These are phyloP conservation scores for Auriscalpium vulgare DNA, from an alignment of 768 basidiomycete genomes.

Conservation along the genomic window DNA sequence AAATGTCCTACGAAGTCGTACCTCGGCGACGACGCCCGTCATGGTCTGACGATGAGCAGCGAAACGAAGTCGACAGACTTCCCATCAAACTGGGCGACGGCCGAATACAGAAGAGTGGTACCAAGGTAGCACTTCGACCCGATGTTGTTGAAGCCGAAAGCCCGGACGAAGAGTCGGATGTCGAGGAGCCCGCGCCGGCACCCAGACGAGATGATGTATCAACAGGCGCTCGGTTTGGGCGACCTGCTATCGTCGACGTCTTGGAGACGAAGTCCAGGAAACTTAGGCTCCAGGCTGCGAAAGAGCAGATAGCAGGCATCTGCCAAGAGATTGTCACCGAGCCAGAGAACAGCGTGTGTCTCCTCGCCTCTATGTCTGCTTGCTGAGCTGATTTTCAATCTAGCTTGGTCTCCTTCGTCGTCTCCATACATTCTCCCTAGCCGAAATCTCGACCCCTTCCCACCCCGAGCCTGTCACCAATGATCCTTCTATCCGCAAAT, in stretches of 20 bases:
- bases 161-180: slow-evolving; percentile 27
- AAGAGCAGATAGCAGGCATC: slow-evolving; percentile 89
- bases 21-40: slow-evolving; percentile 45
- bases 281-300: slow-evolving; percentile 65
- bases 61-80: slow-evolving; percentile 49
- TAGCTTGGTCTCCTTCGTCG: slow-evolving; percentile 87
- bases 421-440: slow-evolving; percentile 80
- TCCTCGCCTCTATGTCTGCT: slow-evolving; percentile 4
- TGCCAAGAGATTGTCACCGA: slow-evolving; percentile 93
- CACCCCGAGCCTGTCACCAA: slow-evolving; percentile 68
- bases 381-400: not conserved
- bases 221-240: slow-evolving; percentile 84
- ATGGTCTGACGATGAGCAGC: slow-evolving; percentile 38
- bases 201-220: slow-evolving; percentile 57
- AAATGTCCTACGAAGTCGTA: slow-evolving; percentile 66
- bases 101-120: slow-evolving; percentile 54
- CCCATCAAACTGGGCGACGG: slow-evolving; percentile 87
- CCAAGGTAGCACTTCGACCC: slow-evolving; percentile 20
- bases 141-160: slow-evolving; percentile 25
- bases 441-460: slow-evolving; percentile 60
- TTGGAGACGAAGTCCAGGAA: slow-evolving; percentile 58
- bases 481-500: slow-evolving; percentile 74
- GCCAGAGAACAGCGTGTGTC: slow-evolving; percentile 86
- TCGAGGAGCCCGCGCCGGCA: slow-evolving; percentile 17
- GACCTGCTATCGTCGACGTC: slow-evolving; percentile 68